A percentile compares a stretch with the other conserved stretches of the same genome.
phyloP scores from a whole-genome alignment of 1,284 basidiomycete species.

The Cystobasidiaceae sp. region DNA sequence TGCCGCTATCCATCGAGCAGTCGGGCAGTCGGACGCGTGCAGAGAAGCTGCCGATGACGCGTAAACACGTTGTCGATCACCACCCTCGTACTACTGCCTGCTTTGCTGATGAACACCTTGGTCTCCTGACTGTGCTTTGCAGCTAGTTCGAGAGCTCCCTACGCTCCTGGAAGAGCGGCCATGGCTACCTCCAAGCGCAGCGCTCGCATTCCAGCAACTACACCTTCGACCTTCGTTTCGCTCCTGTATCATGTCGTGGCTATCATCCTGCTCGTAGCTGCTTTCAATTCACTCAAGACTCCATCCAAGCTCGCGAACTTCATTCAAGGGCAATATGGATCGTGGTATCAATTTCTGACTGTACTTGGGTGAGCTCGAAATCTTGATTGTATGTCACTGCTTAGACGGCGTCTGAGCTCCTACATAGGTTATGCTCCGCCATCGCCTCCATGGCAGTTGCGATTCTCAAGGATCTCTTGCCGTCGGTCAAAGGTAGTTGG shows the following conservation, averaged over 20 bases:
- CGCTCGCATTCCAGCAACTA: conserved; percentile 8
- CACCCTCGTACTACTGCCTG: too few species aligned
- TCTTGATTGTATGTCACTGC: neutral
- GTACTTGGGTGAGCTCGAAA: conserved; percentile 21
- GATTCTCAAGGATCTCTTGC: conserved; percentile 34
- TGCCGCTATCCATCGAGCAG: neutral
- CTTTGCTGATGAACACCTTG: too few species aligned
- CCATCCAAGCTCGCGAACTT: conserved; percentile 17
- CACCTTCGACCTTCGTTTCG: conserved; percentile 10
- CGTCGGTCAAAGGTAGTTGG: conserved; percentile 17
- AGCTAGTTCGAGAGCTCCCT: too few species aligned
- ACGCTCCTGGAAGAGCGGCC: too few species aligned
- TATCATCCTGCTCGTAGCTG: conserved; percentile 1
- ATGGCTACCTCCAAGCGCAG: too few species aligned
- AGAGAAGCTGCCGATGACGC: too few species aligned
- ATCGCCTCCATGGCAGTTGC: conserved; percentile 33
- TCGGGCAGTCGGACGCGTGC: too few species aligned
- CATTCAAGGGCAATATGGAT: conserved; percentile 12
- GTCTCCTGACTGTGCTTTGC: too few species aligned
- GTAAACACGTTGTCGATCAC: too few species aligned
- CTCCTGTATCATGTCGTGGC: conserved; percentile 17
- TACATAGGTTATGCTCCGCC: conserved; percentile 26
- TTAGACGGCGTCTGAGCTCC: neutral
- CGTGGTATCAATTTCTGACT: conserved; percentile 29
- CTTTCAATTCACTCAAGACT: conserved; percentile 22